Evolutionary conservation across 2,329 filamentous ascomycete species (phyloP), one percentile per base, ranked within the genome.

Genomic region (Aspergillus awamori): DNA sequence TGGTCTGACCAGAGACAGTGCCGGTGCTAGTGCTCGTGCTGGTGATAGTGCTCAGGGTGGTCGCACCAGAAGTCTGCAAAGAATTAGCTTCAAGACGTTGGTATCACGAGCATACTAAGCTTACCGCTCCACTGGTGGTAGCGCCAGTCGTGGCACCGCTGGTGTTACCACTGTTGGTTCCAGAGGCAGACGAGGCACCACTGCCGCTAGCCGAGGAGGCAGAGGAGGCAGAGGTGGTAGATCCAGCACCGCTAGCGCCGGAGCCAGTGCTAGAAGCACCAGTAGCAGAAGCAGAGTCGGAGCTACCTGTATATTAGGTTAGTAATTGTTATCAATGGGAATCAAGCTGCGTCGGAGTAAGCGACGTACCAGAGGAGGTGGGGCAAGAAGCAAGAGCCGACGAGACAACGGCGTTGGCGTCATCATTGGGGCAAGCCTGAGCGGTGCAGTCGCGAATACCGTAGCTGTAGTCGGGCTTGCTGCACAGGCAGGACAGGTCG

Each of bases 371-470:
- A 60, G 73, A 24, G 33, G 53, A 36, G 41, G 24, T 56, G n/a
- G 53, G 70, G 66, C 79, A 81, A 60, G 76, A 70, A 24, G 62
- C 61, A n/a, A 73, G 62, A 43, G 75, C 79, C 52, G 70, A 73
- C 2, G 65, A 39, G 38, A 77, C 64, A 51, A 79, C 75, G 13
- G 65, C 51, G 52, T 63, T 58, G 10, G 75, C 62, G 60, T 80
- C 70, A 24, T 77, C 75, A 13, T 63, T 67, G 47, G 77, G 76
- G 69, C 81, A 83, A 36, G 79, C 76, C 68, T 81, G 62, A 15
- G 65, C 49, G 43, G 77, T 77, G 74, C 81, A 83, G 70, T 83
- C 81, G 39, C 75, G 78, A 52, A 83, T 73, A 60, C 81, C 81
- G 62, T 71, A 77, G 30, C 67, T 60, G 68, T 82, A 82, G 73